A percentile compares a stretch with the other conserved stretches of the same genome.
phyloP scores from a whole-genome alignment of 768 basidiomycete species.

The Mycena chlorophos region DNA sequence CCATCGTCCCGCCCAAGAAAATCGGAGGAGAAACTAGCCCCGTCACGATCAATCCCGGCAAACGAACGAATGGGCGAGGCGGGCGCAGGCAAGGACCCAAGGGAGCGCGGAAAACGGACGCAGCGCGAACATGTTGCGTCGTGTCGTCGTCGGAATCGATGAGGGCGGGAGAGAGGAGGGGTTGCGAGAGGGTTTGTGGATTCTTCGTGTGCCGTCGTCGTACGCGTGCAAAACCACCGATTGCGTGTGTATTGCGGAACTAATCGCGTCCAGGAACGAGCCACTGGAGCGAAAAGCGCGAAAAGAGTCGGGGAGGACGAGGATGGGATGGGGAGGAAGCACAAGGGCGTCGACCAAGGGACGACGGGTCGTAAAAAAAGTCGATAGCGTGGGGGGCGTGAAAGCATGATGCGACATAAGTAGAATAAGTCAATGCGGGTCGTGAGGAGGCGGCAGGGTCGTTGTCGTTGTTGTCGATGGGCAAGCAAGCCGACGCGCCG shows the following conservation, averaged over 20 bases:
- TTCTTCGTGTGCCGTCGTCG: neutral
- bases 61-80: too few relatives aligned
- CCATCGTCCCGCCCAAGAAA: neutral
- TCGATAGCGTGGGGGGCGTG: constrained; percentile 18
- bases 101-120: neutral
- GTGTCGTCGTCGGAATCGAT: constrained; percentile 1
- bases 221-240: neutral
- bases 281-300: constrained; percentile 47
- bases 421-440: constrained; percentile 47
- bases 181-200: constrained; percentile 1
- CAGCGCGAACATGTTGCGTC: neutral
- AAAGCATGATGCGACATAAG: constrained; percentile 42
- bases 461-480: neutral
- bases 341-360: too few relatives aligned
- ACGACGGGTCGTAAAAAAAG: too few relatives aligned
- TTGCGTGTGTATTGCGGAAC: too few relatives aligned
- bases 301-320: constrained; percentile 24
- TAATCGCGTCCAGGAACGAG: too few relatives aligned
- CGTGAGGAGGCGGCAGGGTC: constrained; percentile 25
- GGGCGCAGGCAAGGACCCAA: neutral
- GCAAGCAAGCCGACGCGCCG: constrained; percentile 7
- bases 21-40: neutral
- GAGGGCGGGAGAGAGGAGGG: neutral
- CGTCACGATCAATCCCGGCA: neutral
- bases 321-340: too few relatives aligned